Evolutionary conservation across 2,329 filamentous ascomycete genomes (phyloP).

Genomic region (Fusarium pininemorale): DNA sequence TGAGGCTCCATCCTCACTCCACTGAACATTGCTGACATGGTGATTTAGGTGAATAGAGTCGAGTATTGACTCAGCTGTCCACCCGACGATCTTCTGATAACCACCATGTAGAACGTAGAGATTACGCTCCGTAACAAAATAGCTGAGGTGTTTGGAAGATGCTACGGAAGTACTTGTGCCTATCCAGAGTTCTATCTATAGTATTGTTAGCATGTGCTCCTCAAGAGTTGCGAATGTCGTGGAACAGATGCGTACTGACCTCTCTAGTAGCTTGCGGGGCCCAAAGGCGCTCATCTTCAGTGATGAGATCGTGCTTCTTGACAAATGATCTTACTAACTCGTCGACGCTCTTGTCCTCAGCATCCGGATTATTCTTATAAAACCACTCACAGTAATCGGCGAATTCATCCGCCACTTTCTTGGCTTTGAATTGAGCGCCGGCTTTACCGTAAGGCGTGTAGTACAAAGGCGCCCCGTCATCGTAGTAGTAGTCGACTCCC

Average conservation of each 20-base stretch:
- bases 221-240: fast-evolving
- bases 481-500: neutral
- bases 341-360: neutral
- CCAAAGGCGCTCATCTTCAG: neutral
- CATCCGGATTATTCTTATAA: neutral
- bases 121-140: neutral
- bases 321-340: neutral
- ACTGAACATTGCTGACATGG: neutral
- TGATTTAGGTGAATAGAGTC: neutral
- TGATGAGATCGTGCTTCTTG: neutral
- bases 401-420: neutral
- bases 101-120: neutral
- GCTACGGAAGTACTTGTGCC: neutral
- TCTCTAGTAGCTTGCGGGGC: neutral
- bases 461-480: neutral
- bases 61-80: neutral
- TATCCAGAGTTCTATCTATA: neutral
- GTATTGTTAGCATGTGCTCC: neutral
- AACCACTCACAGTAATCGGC: neutral
- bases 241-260: fast-evolving
- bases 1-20: neutral
- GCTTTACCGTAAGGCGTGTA: neutral
- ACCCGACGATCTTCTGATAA: neutral
- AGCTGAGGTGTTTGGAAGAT: neutral
- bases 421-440: neutral